A percentile compares a stretch with the other conserved stretches of the same genome.
These are phyloP conservation scores for Moniliella sp. DNA, from an alignment of 1,284 basidiomycete genomes.

Conservation along the genomic window DNA sequence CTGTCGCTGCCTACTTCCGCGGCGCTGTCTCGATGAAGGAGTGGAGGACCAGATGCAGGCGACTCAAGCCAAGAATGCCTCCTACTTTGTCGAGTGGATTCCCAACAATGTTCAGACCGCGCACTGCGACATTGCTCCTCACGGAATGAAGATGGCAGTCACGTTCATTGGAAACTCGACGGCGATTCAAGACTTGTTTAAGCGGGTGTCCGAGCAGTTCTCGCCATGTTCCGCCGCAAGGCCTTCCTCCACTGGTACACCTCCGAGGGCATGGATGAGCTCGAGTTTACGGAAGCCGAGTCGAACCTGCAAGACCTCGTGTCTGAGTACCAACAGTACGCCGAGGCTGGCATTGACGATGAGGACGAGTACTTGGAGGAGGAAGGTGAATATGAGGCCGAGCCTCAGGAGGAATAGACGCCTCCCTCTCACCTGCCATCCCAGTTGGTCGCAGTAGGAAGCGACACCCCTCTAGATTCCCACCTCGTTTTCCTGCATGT, in stretches of 20 bases:
- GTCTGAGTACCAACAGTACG: constrained; percentile 35
- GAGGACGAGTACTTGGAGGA: constrained; percentile 4
- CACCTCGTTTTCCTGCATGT: too few relatives aligned
- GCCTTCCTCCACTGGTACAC: constrained; percentile 36
- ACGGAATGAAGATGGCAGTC: constrained; percentile 30
- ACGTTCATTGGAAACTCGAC: constrained; percentile 35
- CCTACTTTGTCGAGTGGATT: constrained; percentile 34
- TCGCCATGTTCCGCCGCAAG: constrained; percentile 33
- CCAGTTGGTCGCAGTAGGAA: too few relatives aligned
- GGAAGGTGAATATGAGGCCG: constrained; percentile 1
- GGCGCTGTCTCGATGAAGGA: constrained; percentile 41
- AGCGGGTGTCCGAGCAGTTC: constrained; percentile 33
- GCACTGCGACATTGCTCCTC: constrained; percentile 30
- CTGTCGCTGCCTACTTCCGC: constrained; percentile 90
- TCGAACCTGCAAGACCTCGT: constrained; percentile 32
- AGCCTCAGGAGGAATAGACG: constrained; percentile 1
- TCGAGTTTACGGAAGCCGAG: constrained; percentile 36
- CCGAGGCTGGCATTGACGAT: constrained; percentile 8
- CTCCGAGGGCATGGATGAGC: constrained; percentile 35
- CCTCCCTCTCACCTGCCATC: not conserved
- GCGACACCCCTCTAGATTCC: too few relatives aligned
- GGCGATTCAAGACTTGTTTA: constrained; percentile 38
- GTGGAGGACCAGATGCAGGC: constrained; percentile 31
- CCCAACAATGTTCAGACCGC: constrained; percentile 32
- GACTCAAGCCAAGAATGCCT: constrained; percentile 27